Evolutionary conservation across 2,329 filamentous ascomycete genomes (phyloP), one percentile per base, ranked within the genome.

Genomic region (Xylariales sp.): DNA sequence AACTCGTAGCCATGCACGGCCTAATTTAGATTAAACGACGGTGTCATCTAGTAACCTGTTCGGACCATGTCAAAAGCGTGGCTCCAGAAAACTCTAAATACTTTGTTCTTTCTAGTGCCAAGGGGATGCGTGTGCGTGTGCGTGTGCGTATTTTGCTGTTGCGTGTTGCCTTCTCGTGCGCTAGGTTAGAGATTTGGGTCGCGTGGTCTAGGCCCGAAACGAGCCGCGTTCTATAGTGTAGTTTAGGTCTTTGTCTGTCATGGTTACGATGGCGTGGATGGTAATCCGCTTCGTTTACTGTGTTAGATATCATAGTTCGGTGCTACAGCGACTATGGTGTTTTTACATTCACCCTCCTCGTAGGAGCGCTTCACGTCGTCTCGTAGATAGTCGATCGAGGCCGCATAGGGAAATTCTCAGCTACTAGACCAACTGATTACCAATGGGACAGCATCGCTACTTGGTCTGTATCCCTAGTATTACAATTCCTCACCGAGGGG

Each of bases 21-120:
- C 41, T 57, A 57, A 46, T 46, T 57, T 57, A 59, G 56, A 14
- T 43, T 56, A 43, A 8, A 55, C 1, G 16, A 59, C 56, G 45
- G 43, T 39, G 41, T 59, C 43, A 8, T 59, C 8, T 30, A 36
- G 41, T 28, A 32, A 41, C 9, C 9, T 41, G 39, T 5, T 46
- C 9, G 16, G 14, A 23, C 30, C 23, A 45, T 45, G 23, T 56
- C 14, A 32, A 30, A 32, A 8, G 30, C 54, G 23, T 46, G 14
- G 54, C 39, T 39, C 7, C n/a, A 10, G 39, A 56, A 56, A 56
- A 32, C 39, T 56, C 39, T 12, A 56, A 43, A 23, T 55, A 43
- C 6, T 45, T 8, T 16, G 18, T 14, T 16, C 30, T 41, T 55
- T 30, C 7, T 5, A 14, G 6, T 16, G 50, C 32, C 23, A 23